Conservation (phyloP, 495 filamentous ascomycete species). For the Xylaria acuta region DNA sequence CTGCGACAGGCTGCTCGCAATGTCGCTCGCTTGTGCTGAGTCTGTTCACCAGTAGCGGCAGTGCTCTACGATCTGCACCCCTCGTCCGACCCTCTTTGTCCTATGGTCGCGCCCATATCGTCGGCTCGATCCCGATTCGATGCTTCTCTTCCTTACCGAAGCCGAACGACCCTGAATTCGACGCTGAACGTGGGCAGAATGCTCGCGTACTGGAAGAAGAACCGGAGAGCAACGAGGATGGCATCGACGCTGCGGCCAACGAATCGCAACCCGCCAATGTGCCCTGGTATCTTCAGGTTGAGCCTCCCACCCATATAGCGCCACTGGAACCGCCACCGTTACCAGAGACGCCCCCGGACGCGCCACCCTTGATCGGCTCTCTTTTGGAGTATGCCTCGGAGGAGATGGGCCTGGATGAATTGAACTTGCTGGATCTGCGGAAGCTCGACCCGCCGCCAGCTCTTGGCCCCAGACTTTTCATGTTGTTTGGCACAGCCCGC, state of each 20-base stretch:
- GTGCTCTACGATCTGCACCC: slow-evolving; percentile 25
- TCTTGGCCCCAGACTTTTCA: slow-evolving; percentile 84
- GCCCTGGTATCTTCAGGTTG: slow-evolving; percentile 90
- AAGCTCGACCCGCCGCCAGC: slow-evolving; percentile 83
- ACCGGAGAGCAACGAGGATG: slow-evolving; percentile 6
- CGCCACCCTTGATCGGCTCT: slow-evolving; percentile 73
- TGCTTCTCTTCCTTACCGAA: slow-evolving; percentile 32
- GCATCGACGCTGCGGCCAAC: not conserved
- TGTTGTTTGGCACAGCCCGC: slow-evolving; percentile 92
- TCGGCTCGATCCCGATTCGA: slow-evolving; percentile 25
- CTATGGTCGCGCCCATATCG: slow-evolving; percentile 20
- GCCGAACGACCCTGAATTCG: slow-evolving; percentile 14
- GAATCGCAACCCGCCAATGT: slow-evolving; percentile 23
- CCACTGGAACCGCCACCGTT: slow-evolving; percentile 68
- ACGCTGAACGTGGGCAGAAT: not conserved
- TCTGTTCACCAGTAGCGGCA: slow-evolving; percentile 34
- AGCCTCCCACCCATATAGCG: slow-evolving; percentile 57
- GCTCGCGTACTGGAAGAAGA: slow-evolving; percentile 9
- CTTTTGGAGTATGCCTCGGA: slow-evolving; percentile 80
- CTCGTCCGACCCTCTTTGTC: slow-evolving; percentile 9
- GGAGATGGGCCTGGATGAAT: slow-evolving; percentile 80
- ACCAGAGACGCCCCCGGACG: slow-evolving; percentile 74
- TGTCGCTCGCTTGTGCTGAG: slow-evolving; percentile 36
- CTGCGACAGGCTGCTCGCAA: slow-evolving; percentile 37
- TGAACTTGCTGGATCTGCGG: slow-evolving; percentile 81